Conservation (phyloP, 805 yeast genomes). For the Ogataea degrootiae region DNA sequence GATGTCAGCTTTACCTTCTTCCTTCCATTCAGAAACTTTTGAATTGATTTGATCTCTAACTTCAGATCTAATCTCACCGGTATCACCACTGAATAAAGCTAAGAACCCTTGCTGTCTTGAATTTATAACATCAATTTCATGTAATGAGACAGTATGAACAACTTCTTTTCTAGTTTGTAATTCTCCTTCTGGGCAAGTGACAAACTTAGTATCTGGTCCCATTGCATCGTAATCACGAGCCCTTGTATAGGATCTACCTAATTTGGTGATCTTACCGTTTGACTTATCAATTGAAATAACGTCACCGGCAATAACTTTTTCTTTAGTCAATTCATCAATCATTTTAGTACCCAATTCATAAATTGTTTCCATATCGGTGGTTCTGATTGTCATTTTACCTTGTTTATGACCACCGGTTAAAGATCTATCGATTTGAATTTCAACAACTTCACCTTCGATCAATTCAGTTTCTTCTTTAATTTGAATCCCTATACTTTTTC, state of each 20-base stretch:
- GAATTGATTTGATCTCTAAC: constrained; percentile 53
- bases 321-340: constrained; percentile 92
- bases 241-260: constrained; percentile 97
- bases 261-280: constrained; percentile 95
- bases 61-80: constrained; percentile 90
- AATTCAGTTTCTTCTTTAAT: constrained; percentile 97
- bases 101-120: constrained; percentile 81
- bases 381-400: constrained; percentile 87
- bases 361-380: constrained; percentile 85
- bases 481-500: constrained; percentile 93
- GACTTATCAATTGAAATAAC: constrained; percentile 96
- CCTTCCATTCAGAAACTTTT: constrained; percentile 93
- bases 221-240: constrained; percentile 98
- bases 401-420: constrained; percentile 74
- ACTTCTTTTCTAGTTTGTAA: constrained; percentile 97
- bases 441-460: constrained; percentile 97
- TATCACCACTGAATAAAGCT: constrained; percentile 62
- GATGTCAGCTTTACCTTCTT: constrained; percentile 96
- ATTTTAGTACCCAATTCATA: constrained; percentile 41
- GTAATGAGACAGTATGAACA: constrained; percentile 94
- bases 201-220: constrained; percentile 86
- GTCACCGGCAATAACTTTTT: constrained; percentile 91
- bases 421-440: constrained; percentile 92
- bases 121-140: constrained; percentile 94
- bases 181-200: constrained; percentile 97